Conservation (phyloP, 2,329 filamentous ascomycete genomes). For the Fusarium papillatum region DNA sequence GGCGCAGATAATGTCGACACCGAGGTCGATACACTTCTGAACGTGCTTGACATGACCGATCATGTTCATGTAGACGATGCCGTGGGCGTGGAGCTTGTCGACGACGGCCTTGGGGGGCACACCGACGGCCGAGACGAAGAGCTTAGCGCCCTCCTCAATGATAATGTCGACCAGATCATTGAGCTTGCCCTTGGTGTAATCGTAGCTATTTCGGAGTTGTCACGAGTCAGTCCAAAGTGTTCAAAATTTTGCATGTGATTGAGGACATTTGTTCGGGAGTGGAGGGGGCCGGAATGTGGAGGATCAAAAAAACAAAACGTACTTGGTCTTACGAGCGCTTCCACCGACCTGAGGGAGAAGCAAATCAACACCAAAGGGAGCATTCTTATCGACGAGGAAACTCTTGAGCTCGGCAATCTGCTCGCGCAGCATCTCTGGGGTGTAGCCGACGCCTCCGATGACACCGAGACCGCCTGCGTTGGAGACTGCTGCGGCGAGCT, state of each 20-base stretch:
- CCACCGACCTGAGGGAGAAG: slow-evolving; percentile 95
- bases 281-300: slow-evolving; percentile 8
- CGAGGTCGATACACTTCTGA: slow-evolving; percentile 92
- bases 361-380: slow-evolving; percentile 94
- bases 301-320: slow-evolving; percentile 42
- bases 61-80: slow-evolving; percentile 99
- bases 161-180: slow-evolving; percentile 91
- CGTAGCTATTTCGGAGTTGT: slow-evolving; percentile 76
- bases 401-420: slow-evolving; percentile 96
- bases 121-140: slow-evolving; percentile 98
- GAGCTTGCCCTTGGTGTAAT: slow-evolving; percentile 99
- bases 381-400: slow-evolving; percentile 89
- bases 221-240: slow-evolving; percentile 18
- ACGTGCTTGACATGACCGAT: slow-evolving; percentile 99
- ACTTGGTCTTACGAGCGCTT: slow-evolving; percentile 94
- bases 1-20: slow-evolving; percentile 96
- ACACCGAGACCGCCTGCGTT: slow-evolving; percentile 98
- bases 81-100: slow-evolving; percentile 88
- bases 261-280: slow-evolving; percentile 1
- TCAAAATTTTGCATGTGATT: slow-evolving; percentile 39
- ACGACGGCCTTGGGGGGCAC: slow-evolving; percentile 91
- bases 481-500: slow-evolving; percentile 95
- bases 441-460: slow-evolving; percentile 96
- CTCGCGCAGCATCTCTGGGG: slow-evolving; percentile 95
- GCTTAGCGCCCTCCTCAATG: slow-evolving; percentile 90